Conservation (phyloP, 441 rosid genomes). For the Eutrema salsugineum region DNA sequence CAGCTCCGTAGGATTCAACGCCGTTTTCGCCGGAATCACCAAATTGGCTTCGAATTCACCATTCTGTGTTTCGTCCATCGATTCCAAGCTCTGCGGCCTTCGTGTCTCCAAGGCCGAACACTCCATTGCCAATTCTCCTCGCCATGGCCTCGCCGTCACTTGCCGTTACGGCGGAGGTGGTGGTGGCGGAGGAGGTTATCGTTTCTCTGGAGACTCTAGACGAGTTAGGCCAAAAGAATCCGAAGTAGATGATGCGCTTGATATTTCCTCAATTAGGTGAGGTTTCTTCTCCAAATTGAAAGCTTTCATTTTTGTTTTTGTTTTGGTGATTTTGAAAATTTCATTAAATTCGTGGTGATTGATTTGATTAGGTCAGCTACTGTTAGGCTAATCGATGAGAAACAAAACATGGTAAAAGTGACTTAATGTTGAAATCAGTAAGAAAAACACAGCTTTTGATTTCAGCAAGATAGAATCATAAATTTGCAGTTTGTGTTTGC, state of each 20-base stretch:
- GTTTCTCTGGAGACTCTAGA: conserved; percentile 41
- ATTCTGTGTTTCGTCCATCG: conserved; percentile 32
- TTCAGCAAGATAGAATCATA: conserved; percentile 1
- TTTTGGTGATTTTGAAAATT: neutral
- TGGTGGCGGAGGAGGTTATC: conserved; percentile 36
- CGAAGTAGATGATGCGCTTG: conserved; percentile 63
- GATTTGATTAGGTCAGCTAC: conserved; percentile 54
- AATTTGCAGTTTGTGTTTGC: neutral
- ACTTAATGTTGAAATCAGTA: neutral
- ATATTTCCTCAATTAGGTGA: conserved; percentile 59
- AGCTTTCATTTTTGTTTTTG: neutral
- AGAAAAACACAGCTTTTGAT: neutral
- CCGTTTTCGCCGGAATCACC: conserved; percentile 25
- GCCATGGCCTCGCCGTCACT: conserved; percentile 28
- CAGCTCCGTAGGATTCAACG: conserved; percentile 42
- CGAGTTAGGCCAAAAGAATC: conserved; percentile 41
- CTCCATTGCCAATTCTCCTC: conserved; percentile 28
- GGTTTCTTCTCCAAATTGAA: neutral
- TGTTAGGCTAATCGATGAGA: conserved; percentile 75
- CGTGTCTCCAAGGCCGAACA: conserved; percentile 35
- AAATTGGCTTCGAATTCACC: conserved; percentile 20
- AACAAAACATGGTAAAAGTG: conserved; percentile 76
- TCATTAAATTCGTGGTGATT: neutral
- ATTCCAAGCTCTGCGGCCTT: conserved; percentile 45
- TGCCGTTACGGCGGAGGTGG: conserved; percentile 54